Evolutionary conservation across 345 rosid species (phyloP), one percentile per base, ranked within the genome.

Genomic region (Mangifera indica): DNA sequence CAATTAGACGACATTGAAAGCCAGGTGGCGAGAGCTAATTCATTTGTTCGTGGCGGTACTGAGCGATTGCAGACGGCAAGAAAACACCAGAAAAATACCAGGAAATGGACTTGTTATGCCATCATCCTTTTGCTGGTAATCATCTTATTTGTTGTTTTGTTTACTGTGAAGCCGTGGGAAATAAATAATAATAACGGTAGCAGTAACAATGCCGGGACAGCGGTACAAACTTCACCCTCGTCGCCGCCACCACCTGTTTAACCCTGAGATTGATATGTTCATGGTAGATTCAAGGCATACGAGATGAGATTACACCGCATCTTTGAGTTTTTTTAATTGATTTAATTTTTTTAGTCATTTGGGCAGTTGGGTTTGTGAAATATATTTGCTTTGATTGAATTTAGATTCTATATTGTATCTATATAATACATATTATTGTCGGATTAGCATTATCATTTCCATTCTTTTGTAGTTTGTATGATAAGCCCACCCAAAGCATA

Each of bases 41-140:
- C 99, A 3, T 86, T 80, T 44, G 86, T 93, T 22, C 77, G 82
- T 10, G 88, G 87, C 0, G 98, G 93, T 2, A 80, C 94, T 0
- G 76, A 79, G 46, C 76, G 76, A 37, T 69, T 95, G 64, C 85
- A 84, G n/a, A 78, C 74, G 0, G 98, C 98, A 0, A 81, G 93
- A 70, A 70, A 46, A 51, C 79, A 75, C 57, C 98, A 91, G 93
- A 91, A 86, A 75, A 91, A 76, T 70, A 78, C 93, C 26, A 78
- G 93, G 63, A 92, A 91, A 81, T 95, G 94, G 97, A 90, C 84
- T 5, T 92, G 97, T 82, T 73, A 32, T 42, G 93, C 87, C 24
- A 82, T 88, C 68, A 84, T 75, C 26, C 66, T 95, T 13, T 76
- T 95, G 85, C 72, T 92, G 69, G 72, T 88, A 40, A 87, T 95